Percentiles rank a stretch among this genome's conserved stretches.
These are phyloP conservation scores for Xylaria sp. DNA, from an alignment of 2,329 filamentous ascomycete genomes.

Conservation along the genomic window DNA sequence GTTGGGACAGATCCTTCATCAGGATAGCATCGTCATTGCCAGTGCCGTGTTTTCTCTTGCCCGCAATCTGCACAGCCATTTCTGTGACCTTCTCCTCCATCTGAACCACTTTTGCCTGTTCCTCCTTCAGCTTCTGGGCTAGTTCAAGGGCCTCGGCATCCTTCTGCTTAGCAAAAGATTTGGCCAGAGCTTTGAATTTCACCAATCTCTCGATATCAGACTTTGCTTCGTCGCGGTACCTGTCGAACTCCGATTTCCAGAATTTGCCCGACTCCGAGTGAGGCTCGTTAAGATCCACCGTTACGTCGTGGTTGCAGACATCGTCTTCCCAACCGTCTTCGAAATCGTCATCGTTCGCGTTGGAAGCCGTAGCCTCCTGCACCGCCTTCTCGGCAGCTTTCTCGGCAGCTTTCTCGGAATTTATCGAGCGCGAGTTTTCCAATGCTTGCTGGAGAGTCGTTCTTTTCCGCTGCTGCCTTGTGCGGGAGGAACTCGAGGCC, in stretches of 20 bases:
- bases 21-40: slow-evolving; percentile 52
- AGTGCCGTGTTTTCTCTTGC: slow-evolving; percentile 40
- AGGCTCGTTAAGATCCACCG: slow-evolving; percentile 72
- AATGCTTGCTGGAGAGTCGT: slow-evolving; percentile 34
- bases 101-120: slow-evolving; percentile 64
- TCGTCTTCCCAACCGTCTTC: slow-evolving; percentile 60
- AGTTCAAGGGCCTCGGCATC: slow-evolving; percentile 71
- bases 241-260: slow-evolving; percentile 79
- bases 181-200: slow-evolving; percentile 78
- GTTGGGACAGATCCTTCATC: slow-evolving; percentile 57
- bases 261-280: slow-evolving; percentile 75
- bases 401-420: slow-evolving; percentile 19
- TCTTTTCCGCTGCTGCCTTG: slow-evolving; percentile 28
- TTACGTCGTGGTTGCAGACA: slow-evolving; percentile 61
- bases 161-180: slow-evolving; percentile 77
- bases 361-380: slow-evolving; percentile 25
- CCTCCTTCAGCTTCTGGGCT: slow-evolving; percentile 66
- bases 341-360: slow-evolving; percentile 19
- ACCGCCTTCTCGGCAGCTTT: slow-evolving; percentile 16
- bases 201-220: slow-evolving; percentile 77
- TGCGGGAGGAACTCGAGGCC: slow-evolving; percentile 17
- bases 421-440: slow-evolving; percentile 34
- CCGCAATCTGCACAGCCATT: slow-evolving; percentile 59
- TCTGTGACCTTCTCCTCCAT: slow-evolving; percentile 67
- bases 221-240: slow-evolving; percentile 72